A percentile compares a stretch with the other conserved stretches of the same genome.
Evolutionary conservation across 1,139 yeast species (phyloP).

Genomic region (Yamadazyma songkhlaensis): DNA sequence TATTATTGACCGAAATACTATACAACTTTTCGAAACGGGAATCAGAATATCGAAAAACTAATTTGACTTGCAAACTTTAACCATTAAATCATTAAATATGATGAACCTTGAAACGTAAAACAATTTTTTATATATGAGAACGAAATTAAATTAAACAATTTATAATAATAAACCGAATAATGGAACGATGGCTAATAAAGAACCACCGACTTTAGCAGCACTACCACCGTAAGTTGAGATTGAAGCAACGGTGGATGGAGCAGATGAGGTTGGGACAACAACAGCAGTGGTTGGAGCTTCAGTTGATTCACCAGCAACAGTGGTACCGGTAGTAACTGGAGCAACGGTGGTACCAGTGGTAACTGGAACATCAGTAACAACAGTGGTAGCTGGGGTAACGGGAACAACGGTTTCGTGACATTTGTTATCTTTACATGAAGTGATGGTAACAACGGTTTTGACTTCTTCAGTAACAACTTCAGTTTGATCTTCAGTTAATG

Average conservation of each 20-base stretch:
- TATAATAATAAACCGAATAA: conserved; percentile 14
- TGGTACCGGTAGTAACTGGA: conserved; percentile 13
- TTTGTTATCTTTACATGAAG: conserved; percentile 42
- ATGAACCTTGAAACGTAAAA: conserved; percentile 1
- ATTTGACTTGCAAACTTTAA: background rate
- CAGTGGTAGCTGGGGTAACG: conserved; percentile 18
- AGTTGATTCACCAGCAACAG: conserved; percentile 21
- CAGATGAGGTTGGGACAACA: conserved; percentile 14
- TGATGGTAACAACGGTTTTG: conserved; percentile 43
- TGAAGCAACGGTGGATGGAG: conserved; percentile 11
- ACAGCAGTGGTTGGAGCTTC: conserved; percentile 13
- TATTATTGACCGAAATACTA: conserved; percentile 9
- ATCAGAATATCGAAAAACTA: background rate
- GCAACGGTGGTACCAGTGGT: conserved; percentile 19
- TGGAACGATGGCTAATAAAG: conserved; percentile 13
- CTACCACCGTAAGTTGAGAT: conserved; percentile 22
- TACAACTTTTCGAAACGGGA: conserved; percentile 6
- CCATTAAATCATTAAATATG: background rate
- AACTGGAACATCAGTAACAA: conserved; percentile 5
- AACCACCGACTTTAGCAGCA: conserved; percentile 24
- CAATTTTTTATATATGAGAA: no score
- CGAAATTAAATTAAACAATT: conserved; percentile 3
- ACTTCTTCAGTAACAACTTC: conserved; percentile 40
- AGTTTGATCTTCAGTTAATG: conserved; percentile 16
- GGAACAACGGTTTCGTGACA: conserved; percentile 48